These are phyloP conservation scores for Dacryopinax primogenitus DNA, from an alignment of 768 basidiomycete species.

Conservation along the genomic window DNA sequence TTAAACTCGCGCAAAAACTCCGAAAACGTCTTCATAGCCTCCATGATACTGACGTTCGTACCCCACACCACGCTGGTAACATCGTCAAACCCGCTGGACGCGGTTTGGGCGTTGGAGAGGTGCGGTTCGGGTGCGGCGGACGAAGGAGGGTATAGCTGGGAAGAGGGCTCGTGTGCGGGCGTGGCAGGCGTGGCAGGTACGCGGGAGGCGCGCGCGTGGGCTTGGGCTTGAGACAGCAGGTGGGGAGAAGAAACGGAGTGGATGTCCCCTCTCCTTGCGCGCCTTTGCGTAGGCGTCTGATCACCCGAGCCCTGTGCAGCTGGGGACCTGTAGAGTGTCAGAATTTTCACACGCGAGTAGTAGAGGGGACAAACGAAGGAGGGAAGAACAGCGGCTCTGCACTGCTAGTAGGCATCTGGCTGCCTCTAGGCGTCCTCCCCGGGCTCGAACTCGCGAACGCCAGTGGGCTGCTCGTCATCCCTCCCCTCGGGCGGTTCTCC, in stretches of 20 bases:
- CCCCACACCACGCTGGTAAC: constrained; percentile 94
- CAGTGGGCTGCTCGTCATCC: not conserved
- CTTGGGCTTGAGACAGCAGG: constrained; percentile 2
- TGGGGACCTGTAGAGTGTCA: not conserved
- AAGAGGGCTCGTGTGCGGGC: not conserved
- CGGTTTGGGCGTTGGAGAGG: constrained; percentile 45
- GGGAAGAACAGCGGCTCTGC: constrained; percentile 4
- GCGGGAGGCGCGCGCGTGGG: not conserved
- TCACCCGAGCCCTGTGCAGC: not conserved
- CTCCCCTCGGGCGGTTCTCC: not conserved
- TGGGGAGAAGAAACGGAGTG: constrained; percentile 4
- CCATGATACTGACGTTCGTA: constrained; percentile 81
- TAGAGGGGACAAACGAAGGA: not conserved
- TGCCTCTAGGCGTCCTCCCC: not conserved
- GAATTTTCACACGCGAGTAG: no score
- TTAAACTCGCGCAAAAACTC: constrained; percentile 89
- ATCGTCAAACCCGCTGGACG: constrained; percentile 58
- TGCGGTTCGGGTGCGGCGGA: constrained; percentile 26
- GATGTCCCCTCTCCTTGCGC: not conserved
- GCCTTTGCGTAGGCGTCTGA: not conserved
- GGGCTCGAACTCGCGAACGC: constrained; percentile 1
- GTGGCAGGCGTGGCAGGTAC: not conserved
- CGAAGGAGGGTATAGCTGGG: not conserved
- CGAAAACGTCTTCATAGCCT: constrained; percentile 82
- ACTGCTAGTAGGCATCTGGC: not conserved